Evolutionary conservation across 306 rosid genomes (phyloP), one percentile per base, ranked within the genome.

Genomic region (Rosa persica): DNA sequence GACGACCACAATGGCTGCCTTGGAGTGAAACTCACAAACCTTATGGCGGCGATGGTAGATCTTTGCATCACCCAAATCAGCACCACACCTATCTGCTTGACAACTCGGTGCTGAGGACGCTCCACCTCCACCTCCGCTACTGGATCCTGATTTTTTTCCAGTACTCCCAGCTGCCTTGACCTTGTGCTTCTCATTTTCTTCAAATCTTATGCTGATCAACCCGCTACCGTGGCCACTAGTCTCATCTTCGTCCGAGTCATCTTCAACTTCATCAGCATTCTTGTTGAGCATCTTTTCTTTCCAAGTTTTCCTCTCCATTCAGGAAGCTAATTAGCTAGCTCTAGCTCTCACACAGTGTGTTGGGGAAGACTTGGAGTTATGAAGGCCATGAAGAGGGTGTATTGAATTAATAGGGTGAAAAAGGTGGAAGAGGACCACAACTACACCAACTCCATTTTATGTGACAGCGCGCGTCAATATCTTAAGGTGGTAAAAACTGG

Each of bases 1-100:
- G 65, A 92, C 91, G 48, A 88, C 36, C 39, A 86, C 98, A 60
- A 60, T 60, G 0, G 96, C 58, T 0, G 93, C 96, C 84, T 94
- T 94, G 36, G 97, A 90, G 76, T 94, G 98, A 86, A 84, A 58
- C 85, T 94, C 98, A 76, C 98, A 94, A 55, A 94, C 97, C 90
- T 89, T 94, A 82, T 94, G 98, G 82, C 97, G 97, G 79, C 97
- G 97, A 72, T 92, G 90, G 64, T 90, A 94, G 76, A 86, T 66
- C 81, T 92, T 94, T 58, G 88, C 91, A 12, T 86, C 86, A 27
- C 67, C 81, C 66, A 90, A 79, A 81, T 90, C 92, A 70, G 86
- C 88, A 5, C 85, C 84, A 49, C 98, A 92, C 85, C 80, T 88
- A 80, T 90, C 97, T 3, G 92, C 97, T 73, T 90, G 97, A 72